A percentile compares a stretch with the other conserved stretches of the same genome.
Conservation (phyloP, 2,329 filamentous ascomycete species). For the Coniochaeta ligniaria region DNA sequence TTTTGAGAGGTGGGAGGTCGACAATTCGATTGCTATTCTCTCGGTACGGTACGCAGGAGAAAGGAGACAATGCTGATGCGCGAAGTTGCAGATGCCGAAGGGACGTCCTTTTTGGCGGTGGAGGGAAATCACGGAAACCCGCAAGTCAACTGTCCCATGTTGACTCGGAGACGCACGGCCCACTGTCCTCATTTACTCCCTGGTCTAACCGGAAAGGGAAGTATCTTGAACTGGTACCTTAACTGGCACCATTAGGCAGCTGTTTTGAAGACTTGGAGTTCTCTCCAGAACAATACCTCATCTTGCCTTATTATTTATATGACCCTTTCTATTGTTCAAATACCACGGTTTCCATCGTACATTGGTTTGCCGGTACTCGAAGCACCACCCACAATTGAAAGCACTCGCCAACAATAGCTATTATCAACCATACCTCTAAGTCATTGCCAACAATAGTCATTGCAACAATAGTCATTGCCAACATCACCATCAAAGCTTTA, state of each 20-base stretch:
- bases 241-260: no score
- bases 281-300: no score
- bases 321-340: no score
- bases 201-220: background rate
- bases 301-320: no score
- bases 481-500: no score
- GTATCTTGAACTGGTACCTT: background rate
- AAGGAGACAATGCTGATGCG: constrained; percentile 2
- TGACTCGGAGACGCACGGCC: constrained; percentile 13
- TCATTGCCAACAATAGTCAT: no score
- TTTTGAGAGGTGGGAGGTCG: constrained; percentile 17
- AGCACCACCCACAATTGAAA: background rate
- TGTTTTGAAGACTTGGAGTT: no score
- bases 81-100: constrained; percentile 4
- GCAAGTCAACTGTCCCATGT: constrained; percentile 2
- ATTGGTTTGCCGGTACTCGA: no score
- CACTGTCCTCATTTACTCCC: background rate
- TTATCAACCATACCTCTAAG: no score
- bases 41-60: background rate
- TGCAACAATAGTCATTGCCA: no score
- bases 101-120: background rate
- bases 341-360: no score
- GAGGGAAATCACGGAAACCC: constrained; percentile 10
- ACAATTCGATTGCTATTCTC: constrained; percentile 6
- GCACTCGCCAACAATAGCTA: background rate